Evolutionary conservation across 2,329 filamentous ascomycete genomes (phyloP), one percentile per base, ranked within the genome.

Genomic region (Lecanicillium sp.): DNA sequence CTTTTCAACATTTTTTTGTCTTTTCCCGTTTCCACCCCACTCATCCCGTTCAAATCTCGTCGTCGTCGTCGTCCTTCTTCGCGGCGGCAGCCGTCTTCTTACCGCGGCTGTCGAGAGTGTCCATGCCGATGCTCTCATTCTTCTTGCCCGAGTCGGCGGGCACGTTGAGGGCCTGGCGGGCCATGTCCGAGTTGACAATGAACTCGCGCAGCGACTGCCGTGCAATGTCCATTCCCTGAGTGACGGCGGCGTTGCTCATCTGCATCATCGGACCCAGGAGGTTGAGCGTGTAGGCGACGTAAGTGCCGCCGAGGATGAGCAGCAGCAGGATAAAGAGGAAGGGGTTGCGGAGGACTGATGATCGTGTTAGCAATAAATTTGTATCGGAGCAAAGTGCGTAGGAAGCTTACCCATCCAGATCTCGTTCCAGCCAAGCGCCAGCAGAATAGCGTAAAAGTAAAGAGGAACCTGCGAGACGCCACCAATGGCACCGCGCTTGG

Each of bases 361-460:
- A 48, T 4, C 35, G 12, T 20, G 47, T 56, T 50, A 58, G 55
- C 38, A 38, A 26, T 6, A 11, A n/a, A n/a, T n/a, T 6, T 15
- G 11, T 3, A n/a, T n/a, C 9, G 24, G 17, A 33, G 15, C 37
- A 12, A 51, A 59, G 48, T 59, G 48, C 7, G 4, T 35, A 7
- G 15, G 5, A 29, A 10, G 46, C 86, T 76, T 77, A 95, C 90
- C 89, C 61, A 90, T 87, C 56, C 95, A 73, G 54, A 98, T 90
- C 69, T 98, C 93, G 67, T 98, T 98, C 93, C 93, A 98, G n/a
- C 93, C 93, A 41, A 98, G 75, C 19, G 89, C 87, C 55, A 98
- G 72, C 49, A 98, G 74, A 49, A 97, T 67, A 35, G 82, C 88
- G 60, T 96, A 98, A 67, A 98, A 96, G 68, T 96, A 97, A 52